Evolutionary conservation across 176 grass and related monocot genomes (phyloP).

Genomic region (Carex scoparia): DNA sequence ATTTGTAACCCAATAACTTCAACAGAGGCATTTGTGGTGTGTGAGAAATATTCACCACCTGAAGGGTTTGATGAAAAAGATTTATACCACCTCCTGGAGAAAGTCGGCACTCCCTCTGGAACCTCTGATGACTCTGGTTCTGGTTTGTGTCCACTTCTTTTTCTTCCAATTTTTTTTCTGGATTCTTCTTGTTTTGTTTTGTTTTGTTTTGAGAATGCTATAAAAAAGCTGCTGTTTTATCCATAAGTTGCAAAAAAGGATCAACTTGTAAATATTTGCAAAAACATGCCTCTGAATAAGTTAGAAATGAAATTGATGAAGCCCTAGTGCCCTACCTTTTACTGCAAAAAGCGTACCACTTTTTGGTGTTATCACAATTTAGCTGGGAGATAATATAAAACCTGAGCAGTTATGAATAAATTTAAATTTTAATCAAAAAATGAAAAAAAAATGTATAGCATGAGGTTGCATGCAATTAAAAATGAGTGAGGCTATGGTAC

Average conservation of each 20-base stretch:
- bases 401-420: not conserved
- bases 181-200: not conserved
- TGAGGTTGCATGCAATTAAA: not conserved
- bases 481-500: too few relatives aligned
- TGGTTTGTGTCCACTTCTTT: not conserved
- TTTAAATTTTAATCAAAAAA: not conserved
- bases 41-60: conserved; percentile 84
- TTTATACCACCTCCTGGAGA: conserved; percentile 78
- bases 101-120: conserved; percentile 86
- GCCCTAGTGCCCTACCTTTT: not conserved
- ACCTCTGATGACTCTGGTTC: conserved; percentile 20
- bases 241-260: not conserved
- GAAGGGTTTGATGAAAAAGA: conserved; percentile 88
- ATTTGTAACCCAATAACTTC: not conserved
- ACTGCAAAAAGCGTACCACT: not conserved
- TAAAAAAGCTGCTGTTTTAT: not conserved
- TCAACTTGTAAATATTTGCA: not conserved
- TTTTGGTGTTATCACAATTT: not conserved
- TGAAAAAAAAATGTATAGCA: not conserved
- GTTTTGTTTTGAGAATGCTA: not conserved
- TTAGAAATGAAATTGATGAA: not conserved
- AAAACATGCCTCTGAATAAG: not conserved
- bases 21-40: conserved; percentile 95
- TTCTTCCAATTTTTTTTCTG: not conserved
- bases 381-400: not conserved